These are phyloP conservation scores for Lipomyces mesembrius DNA, from an alignment of 805 yeast genomes.

Conservation along the genomic window DNA sequence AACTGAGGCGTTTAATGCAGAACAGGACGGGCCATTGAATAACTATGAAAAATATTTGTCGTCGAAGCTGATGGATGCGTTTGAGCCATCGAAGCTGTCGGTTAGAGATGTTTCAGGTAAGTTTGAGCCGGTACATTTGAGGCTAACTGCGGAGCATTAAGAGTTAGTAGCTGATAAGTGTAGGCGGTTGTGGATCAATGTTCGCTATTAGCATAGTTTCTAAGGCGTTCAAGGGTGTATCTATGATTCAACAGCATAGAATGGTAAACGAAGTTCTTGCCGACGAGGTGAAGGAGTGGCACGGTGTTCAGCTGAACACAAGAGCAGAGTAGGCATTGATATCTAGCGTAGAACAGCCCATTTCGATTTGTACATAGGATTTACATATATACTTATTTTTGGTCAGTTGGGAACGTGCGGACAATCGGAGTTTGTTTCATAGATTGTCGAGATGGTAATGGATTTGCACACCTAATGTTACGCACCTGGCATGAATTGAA, in stretches of 20 bases:
- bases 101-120: slow-evolving; percentile 82
- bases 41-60: slow-evolving; percentile 33
- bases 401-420: background rate
- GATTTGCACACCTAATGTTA: background rate
- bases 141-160: background rate
- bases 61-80: slow-evolving; percentile 54
- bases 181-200: slow-evolving; percentile 94
- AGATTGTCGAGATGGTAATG: background rate
- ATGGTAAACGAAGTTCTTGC: slow-evolving; percentile 79
- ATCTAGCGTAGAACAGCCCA: background rate
- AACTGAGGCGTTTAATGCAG: slow-evolving; percentile 12
- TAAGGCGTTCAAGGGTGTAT: slow-evolving; percentile 71
- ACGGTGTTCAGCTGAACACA: slow-evolving; percentile 87
- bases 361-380: background rate
- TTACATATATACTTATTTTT: background rate
- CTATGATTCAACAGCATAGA: slow-evolving; percentile 90
- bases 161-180: background rate
- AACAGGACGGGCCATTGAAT: slow-evolving; percentile 8
- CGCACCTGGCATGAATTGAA: no score
- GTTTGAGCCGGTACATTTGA: background rate
- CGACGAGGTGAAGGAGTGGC: slow-evolving; percentile 91
- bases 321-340: slow-evolving; percentile 49
- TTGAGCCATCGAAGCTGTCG: slow-evolving; percentile 63
- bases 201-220: slow-evolving; percentile 83
- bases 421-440: background rate